Evolutionary conservation across 371 early-diverging fungal species (phyloP), one percentile per base, ranked within the genome.

Genomic region (Capniomyces stellatus): DNA sequence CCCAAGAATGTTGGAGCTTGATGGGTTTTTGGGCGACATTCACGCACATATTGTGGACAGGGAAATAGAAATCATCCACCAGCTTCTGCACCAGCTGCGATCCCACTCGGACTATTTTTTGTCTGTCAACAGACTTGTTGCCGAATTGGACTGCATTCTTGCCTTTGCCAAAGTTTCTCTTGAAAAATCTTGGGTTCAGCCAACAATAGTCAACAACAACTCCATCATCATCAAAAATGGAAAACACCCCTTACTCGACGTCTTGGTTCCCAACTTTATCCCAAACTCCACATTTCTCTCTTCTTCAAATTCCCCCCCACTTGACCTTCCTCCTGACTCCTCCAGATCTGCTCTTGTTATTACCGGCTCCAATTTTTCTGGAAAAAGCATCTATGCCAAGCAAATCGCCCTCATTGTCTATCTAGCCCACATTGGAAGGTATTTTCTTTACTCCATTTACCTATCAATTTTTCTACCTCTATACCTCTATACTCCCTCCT

Each of bases 21-120:
- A 75, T 52, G 58, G 69, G 39, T 56, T 56, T 18, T 23, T 75
- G 18, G 76, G 76, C 2, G 76, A 75, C 52, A 56, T 75, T 12
- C 75, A 75, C 54, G 61, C 71, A 2, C 58, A 66, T 46, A 75
- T 75, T 50, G 70, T 67, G 35, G 63, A 61, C 50, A 35, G 13
- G n/a, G 54, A 54, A 54, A 51, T 54, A 2, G 55, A 54, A 54
- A 54, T 54, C 3, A 54, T 54, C 18, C 51, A 44, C 18, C 42
- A 41, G 24, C 30, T 54, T 18, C 19, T 55, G n/a, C 51, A 54
- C 10, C 25, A 44, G 6, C 8, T 54, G 18, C 22, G 46, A 46
- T 3, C 35, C 3, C 39, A 52, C n/a, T 29, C 43, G 43, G 43
- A 52, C 18, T 13, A 19, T 13, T 12, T 52, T 15, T 4, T 29